phyloP scores from a whole-genome alignment of 1,284 basidiomycete genomes.

The Malassezia sympodialis region DNA sequence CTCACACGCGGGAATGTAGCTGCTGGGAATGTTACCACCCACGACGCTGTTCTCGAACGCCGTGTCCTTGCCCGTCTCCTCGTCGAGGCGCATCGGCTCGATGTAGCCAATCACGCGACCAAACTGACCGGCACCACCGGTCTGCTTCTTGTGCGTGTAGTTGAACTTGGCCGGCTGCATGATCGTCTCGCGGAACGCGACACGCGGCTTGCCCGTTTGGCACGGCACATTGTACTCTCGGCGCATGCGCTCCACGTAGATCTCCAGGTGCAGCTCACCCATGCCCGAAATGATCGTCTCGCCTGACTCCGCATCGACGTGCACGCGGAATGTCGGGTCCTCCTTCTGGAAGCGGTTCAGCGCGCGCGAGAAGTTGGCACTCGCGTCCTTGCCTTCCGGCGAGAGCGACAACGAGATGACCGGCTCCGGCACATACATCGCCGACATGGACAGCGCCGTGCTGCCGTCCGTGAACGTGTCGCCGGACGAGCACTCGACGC shows the following conservation, averaged over 20 bases:
- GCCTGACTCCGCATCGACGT: conserved; percentile 84
- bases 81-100: conserved; percentile 75
- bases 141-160: conserved; percentile 98
- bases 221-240: conserved; percentile 94
- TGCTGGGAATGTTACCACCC: conserved; percentile 80
- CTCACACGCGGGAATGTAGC: conserved; percentile 88
- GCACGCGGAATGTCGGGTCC: conserved; percentile 96
- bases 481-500: conserved; percentile 94
- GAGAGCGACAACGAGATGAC: conserved; percentile 93
- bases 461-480: conserved; percentile 75
- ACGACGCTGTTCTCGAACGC: conserved; percentile 82
- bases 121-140: conserved; percentile 92
- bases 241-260: conserved; percentile 97
- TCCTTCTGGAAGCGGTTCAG: conserved; percentile 98
- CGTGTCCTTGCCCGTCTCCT: conserved; percentile 71
- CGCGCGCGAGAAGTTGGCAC: conserved; percentile 78
- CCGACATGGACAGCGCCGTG: conserved; percentile 56
- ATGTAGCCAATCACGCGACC: conserved; percentile 79
- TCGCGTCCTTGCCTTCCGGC: conserved; percentile 76
- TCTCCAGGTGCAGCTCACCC: conserved; percentile 97
- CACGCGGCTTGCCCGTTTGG: conserved; percentile 86
- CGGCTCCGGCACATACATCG: conserved; percentile 97
- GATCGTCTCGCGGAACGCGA: conserved; percentile 93
- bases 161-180: conserved; percentile 69
- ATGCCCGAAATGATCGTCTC: conserved; percentile 99